Evolutionary conservation across 2,329 filamentous ascomycete species (phyloP), one percentile per base, ranked within the genome.

Genomic region (Fusarium virguliforme): DNA sequence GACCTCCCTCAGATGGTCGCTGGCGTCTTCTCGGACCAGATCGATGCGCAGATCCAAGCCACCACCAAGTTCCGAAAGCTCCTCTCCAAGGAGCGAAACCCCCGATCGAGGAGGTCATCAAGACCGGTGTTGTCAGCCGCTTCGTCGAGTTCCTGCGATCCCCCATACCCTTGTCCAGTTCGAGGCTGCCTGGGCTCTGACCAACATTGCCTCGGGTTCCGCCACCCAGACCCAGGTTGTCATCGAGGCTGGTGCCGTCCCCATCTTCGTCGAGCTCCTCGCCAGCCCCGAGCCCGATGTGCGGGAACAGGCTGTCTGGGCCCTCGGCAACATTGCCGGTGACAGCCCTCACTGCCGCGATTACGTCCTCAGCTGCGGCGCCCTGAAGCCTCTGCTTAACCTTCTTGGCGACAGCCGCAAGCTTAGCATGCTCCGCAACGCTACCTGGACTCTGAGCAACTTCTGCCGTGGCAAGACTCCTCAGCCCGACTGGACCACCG

Each of bases 381-480:
- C 96, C 70, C 89, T 99, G 58, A 94, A 94, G 82, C 96, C 96
- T 58, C 88, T 99, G 63, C 89, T 99, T 63, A 90, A 90, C 78
- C 89, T 99, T 48, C 90, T 99, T 63, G 95, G 95, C 60, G 96
- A 99, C 83, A 98, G 96, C 86, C 94, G 96, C 79, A 99, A 99
- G 88, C 87, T 99, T 64, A 98, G 95, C 88, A 99, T 99, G 96
- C 91, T 99, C 58, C 90, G 96, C 75, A 99, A 99, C 81, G 96
- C 96, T 37, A 99, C 96, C 26, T 99, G 96, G 96, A 99, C 96
- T 48, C 86, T 99, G 63, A 98, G 96, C 89, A 99, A 99, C 88
- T 99, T 99, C 86, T 99, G 96, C 86, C 94, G 96, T 87, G 96
- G 96, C 84, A 99, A 99, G 90, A 98, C 95, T 8, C 96, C 96